A percentile compares a stretch with the other conserved stretches of the same genome.
phyloP scores from a whole-genome alignment of 2,329 filamentous ascomycete genomes.

The Hawksworthiomyces lignivorus region DNA sequence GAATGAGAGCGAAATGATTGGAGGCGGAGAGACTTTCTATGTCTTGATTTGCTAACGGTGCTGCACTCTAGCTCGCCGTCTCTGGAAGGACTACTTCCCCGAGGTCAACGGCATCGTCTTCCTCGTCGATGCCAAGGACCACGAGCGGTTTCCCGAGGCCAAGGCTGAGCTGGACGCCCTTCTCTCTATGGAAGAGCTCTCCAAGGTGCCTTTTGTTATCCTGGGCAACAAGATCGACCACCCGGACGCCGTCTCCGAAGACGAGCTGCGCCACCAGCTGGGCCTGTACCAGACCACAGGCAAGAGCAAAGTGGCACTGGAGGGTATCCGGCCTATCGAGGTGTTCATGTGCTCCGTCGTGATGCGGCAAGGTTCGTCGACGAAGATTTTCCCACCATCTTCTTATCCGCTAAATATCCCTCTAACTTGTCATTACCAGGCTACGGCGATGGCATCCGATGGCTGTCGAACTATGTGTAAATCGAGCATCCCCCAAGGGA shows the following conservation, averaged over 20 bases:
- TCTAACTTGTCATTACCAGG: no score
- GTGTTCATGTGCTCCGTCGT: constrained; percentile 99
- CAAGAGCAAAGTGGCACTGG: constrained; percentile 83
- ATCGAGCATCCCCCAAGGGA: constrained; percentile 6
- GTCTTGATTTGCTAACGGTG: background rate
- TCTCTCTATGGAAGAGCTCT: constrained; percentile 91
- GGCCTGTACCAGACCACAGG: constrained; percentile 94
- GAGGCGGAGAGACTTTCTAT: no score
- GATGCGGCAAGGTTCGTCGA: constrained; percentile 74
- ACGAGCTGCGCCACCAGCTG: constrained; percentile 85
- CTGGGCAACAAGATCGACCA: constrained; percentile 99
- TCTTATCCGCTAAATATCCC: no score
- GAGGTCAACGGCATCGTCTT: constrained; percentile 96
- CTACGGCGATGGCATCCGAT: constrained; percentile 85
- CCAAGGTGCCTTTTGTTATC: constrained; percentile 91
- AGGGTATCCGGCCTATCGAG: constrained; percentile 91
- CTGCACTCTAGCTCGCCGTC: constrained; percentile 60
- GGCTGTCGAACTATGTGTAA: constrained; percentile 89
- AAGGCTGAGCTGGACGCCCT: constrained; percentile 96
- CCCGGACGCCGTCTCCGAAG: constrained; percentile 89
- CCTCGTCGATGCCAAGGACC: constrained; percentile 94
- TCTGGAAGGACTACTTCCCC: constrained; percentile 97
- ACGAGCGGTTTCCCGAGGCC: constrained; percentile 86
- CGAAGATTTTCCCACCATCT: background rate
- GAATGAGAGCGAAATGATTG: no score